Percentiles rank a stretch among this genome's conserved stretches.
Evolutionary conservation across 495 filamentous ascomycete species (phyloP).

Genomic region (Aspergillus sparsus): DNA sequence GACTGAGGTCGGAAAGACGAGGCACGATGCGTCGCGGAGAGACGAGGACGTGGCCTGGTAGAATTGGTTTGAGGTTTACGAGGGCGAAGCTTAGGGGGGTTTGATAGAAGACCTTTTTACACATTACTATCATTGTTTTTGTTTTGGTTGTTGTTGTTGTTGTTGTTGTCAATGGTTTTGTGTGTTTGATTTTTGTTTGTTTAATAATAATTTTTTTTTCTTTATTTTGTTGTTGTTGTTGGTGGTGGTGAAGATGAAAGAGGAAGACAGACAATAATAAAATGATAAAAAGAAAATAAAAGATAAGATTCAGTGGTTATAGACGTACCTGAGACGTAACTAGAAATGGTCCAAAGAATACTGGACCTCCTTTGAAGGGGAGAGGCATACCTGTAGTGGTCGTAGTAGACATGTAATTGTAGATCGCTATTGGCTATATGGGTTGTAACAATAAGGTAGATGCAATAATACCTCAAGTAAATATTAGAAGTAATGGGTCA

Average conservation of each 20-base stretch:
- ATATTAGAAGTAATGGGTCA: too few relatives aligned
- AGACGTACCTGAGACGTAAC: constrained; percentile 47
- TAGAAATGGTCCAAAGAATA: constrained; percentile 49
- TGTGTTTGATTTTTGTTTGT: not conserved
- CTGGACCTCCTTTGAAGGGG: constrained; percentile 33
- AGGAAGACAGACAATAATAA: too few relatives aligned
- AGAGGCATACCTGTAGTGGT: constrained; percentile 18
- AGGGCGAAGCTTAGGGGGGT: constrained; percentile 79
- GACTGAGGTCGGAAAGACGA: constrained; percentile 73
- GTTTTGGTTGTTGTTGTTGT: not conserved
- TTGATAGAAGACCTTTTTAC: constrained; percentile 72
- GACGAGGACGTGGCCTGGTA: constrained; percentile 91
- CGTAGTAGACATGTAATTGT: constrained; percentile 12
- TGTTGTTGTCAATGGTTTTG: not conserved
- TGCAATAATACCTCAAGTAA: not conserved
- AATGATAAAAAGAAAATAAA: too few relatives aligned
- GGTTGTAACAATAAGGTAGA: not conserved
- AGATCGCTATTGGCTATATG: not conserved
- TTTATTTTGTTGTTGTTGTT: constrained; percentile 3
- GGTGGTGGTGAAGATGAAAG: constrained; percentile 1
- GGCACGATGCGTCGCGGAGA: constrained; percentile 59
- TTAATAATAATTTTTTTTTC: not conserved
- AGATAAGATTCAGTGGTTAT: too few relatives aligned
- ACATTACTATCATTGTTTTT: constrained; percentile 4
- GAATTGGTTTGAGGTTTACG: constrained; percentile 91